Evolutionary conservation across 2,329 filamentous ascomycete genomes (phyloP).

Genomic region (Beauveria brongniartii): DNA sequence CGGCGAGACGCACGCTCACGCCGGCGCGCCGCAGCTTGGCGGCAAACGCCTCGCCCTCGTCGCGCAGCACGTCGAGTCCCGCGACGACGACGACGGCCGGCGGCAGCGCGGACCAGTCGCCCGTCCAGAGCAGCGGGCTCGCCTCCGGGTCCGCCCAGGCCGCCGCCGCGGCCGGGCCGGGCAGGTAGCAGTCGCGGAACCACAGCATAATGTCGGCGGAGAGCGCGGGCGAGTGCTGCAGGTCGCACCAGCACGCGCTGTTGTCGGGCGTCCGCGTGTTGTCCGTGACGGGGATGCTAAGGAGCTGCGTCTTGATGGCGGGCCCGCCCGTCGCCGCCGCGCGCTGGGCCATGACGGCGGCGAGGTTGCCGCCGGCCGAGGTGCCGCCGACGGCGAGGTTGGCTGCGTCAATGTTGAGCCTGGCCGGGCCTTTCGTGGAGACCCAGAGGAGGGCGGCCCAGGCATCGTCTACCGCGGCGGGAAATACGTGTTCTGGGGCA

Average conservation of each 20-base stretch:
- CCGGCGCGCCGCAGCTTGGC: conserved; percentile 38
- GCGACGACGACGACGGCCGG: conserved; percentile 44
- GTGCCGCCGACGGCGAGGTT: conserved; percentile 41
- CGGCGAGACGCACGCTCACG: conserved; percentile 37
- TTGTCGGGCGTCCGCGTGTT: conserved; percentile 38
- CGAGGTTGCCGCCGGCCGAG: conserved; percentile 14
- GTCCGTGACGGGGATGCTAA: conserved; percentile 50
- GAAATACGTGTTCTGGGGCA: conserved; percentile 43
- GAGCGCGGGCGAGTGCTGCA: conserved; percentile 42
- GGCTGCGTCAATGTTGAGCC: conserved; percentile 25
- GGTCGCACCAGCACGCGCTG: conserved; percentile 40
- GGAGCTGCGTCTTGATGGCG: conserved; percentile 34
- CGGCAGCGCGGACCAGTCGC: conserved; percentile 8
- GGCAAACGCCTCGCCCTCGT: conserved; percentile 45
- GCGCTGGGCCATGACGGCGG: conserved; percentile 5
- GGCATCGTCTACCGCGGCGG: conserved; percentile 43
- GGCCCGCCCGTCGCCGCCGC: not conserved
- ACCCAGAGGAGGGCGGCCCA: conserved; percentile 44
- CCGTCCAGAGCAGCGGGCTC: conserved; percentile 27
- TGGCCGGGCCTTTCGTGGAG: conserved; percentile 3
- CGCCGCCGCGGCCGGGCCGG: conserved; percentile 25
- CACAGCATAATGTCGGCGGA: conserved; percentile 51
- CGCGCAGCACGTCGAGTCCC: conserved; percentile 47
- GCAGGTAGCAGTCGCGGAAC: conserved; percentile 51
- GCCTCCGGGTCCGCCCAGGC: conserved; percentile 43